Base-by-base conservation (phyloP, 768 basidiomycete genomes). In the Termitomyces bulborhizus region DNA sequence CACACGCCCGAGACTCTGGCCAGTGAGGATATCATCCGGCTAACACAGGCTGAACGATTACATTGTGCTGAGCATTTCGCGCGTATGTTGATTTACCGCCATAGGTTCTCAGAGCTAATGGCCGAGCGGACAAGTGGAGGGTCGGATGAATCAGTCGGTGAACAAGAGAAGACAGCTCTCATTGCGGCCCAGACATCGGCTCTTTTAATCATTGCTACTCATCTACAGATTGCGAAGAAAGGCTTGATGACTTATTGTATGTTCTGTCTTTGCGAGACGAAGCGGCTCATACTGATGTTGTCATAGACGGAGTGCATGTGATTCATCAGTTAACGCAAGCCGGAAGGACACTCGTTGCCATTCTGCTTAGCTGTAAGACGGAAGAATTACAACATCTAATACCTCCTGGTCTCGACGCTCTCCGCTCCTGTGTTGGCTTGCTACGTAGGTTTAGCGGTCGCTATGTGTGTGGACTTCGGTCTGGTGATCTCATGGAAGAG, bases 311-410 rank as follows among this genome's bases (percentile, higher is more conserved):
- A 2, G 93, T 96, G 1, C 93, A 95, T 67, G 93, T 95, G 57
- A 96, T 97, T 45, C 93, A 97, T 66, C 94, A 97, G 68, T 75
- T 96, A 56, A 95, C 93, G 3, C 93, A 95, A 65, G 93, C 93
- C 24, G 94, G 94, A 7, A 82, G 94, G 48, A 94, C 94, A 2
- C 77, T 97, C 16, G 83, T 96, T 52, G 91, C 92, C 13, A 82
- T 95, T 57, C 76, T 96, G 26, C 76, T 96, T 49, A 91, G 91
- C 66, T 93, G 92, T 73, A 90, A 92, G 64, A 82, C 82, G n/a
- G 88, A 90, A 50, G 76, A 76, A 11, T 68, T 93, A 51, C 83
- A 90, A 57, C 81, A 83, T 40, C 67, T 95, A 60, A 90, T 93
- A 51, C 81, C 90, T 16, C 83, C 90, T 37, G 84, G 90, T 12